Evolutionary conservation across 1,284 basidiomycete genomes (phyloP), one percentile per base, ranked within the genome.

Genomic region (Naganishia cerealis): DNA sequence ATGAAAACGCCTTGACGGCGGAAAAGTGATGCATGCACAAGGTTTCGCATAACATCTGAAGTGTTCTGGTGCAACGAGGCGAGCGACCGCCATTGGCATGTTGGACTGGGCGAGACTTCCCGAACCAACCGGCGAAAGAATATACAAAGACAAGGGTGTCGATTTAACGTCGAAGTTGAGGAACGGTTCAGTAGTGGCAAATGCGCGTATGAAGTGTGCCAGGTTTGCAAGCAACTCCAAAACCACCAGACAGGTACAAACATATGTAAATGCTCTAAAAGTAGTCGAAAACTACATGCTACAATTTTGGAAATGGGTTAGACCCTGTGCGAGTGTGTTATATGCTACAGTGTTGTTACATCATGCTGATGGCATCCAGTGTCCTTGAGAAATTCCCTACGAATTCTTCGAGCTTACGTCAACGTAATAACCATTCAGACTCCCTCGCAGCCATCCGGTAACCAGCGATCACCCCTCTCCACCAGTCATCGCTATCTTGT

Each of bases 1-100:
- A 42, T n/a, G 16, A 63, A 43, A 54, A 63, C 50, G 61, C 61
- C 61, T 63, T 63, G 61, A 63, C 54, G 61, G 61, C 61, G 38
- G 54, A 21, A 8, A 33, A 33, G n/a, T 33, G 38, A 18, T 40
- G 13, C 26, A 40, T 38, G 6, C 42, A 24, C n/a, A 24, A 50
- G 10, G 8, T 7, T 50, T 50, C 46, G 46, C 46, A 24, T 50
- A 21, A 7, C 39, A 63, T 43, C 21, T 52, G 50, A 12, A 15
- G 38, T 39, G 7, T 52, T 18, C 21, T 52, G 50, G 29, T 42
- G 2, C 3, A 42, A 42, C 40, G 40, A 18, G 2, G 29, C 6
- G 29, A 33, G 29, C 29, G 29, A 6, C n/a, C n/a, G 29, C 29
- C 29, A 33, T 3, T 6, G 29, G 29, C 29, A 33, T 6, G 29